A percentile compares a stretch with the other conserved stretches of the same genome.
Evolutionary conservation across 1,284 basidiomycete species (phyloP).

Genomic region (Tilletia setariae): DNA sequence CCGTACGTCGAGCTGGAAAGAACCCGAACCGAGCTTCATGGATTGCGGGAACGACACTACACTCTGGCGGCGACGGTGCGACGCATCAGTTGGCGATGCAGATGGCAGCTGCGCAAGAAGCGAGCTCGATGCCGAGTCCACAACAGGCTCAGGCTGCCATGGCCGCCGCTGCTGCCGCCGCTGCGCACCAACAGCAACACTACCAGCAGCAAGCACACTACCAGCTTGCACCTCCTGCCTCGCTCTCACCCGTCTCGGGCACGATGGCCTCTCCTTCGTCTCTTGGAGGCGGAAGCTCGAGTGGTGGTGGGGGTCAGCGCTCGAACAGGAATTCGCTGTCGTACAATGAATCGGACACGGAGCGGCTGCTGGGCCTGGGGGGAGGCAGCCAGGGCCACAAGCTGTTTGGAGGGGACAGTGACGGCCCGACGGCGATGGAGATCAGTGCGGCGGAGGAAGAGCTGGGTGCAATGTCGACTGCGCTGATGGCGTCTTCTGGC

Average conservation of each 20-base stretch:
- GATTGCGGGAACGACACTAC: constrained; percentile 18
- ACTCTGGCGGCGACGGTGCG: constrained; percentile 16
- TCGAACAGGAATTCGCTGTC: constrained; percentile 24
- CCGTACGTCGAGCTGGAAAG: background rate
- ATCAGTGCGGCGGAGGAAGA: constrained; percentile 9
- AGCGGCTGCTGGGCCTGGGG: constrained; percentile 22
- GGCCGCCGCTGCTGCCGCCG: too few species aligned
- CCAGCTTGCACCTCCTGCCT: too few species aligned
- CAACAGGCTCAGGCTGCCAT: background rate
- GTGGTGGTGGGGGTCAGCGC: background rate
- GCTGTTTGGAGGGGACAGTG: too few species aligned
- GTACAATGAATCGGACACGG: constrained; percentile 25
- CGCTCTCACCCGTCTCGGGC: background rate
- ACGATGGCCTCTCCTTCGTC: background rate
- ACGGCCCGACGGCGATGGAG: background rate
- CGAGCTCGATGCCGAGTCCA: constrained; percentile 12
- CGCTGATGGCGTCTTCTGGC: background rate
- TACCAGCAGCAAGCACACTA: too few species aligned
- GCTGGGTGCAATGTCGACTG: constrained; percentile 2
- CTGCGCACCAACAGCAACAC: too few species aligned
- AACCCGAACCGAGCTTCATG: constrained; percentile 17
- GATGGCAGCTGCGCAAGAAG: constrained; percentile 7
- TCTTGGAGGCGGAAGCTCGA: background rate
- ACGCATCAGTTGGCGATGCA: constrained; percentile 5
- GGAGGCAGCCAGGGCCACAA: background rate